A percentile compares a stretch with the other conserved stretches of the same genome.
Conservation (phyloP, 257 asterid species). For the Solanum lignicaule region DNA sequence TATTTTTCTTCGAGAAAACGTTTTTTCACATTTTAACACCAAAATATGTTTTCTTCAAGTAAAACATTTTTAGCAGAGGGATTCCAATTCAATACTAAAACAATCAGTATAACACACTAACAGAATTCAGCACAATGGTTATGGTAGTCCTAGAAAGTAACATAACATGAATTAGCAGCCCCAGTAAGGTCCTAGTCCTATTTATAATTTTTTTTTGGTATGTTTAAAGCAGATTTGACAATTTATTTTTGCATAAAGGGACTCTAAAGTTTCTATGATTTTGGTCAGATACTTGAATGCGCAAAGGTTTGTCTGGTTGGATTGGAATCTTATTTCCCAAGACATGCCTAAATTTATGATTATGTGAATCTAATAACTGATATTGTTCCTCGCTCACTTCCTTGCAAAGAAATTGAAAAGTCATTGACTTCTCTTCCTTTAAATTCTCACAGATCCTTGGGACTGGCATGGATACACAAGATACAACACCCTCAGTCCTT, state of each 20-base stretch:
- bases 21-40: background rate
- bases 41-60: background rate
- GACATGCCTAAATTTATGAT: background rate
- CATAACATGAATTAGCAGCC: background rate
- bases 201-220: background rate
- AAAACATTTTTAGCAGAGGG: background rate
- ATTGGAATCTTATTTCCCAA: background rate
- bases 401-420: background rate
- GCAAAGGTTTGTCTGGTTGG: background rate
- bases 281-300: background rate
- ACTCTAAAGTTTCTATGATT: background rate
- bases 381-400: background rate
- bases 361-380: background rate
- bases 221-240: background rate
- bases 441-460: constrained; percentile 73
- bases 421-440: background rate
- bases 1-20: background rate
- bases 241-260: background rate
- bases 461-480: constrained; percentile 99
- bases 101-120: background rate
- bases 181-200: background rate
- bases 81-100: background rate
- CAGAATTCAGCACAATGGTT: background rate
- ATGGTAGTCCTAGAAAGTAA: background rate
- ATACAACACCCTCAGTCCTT: constrained; percentile 88